Base-by-base conservation (phyloP, 768 basidiomycete genomes). In the Candolleomyces eurysporus region DNA sequence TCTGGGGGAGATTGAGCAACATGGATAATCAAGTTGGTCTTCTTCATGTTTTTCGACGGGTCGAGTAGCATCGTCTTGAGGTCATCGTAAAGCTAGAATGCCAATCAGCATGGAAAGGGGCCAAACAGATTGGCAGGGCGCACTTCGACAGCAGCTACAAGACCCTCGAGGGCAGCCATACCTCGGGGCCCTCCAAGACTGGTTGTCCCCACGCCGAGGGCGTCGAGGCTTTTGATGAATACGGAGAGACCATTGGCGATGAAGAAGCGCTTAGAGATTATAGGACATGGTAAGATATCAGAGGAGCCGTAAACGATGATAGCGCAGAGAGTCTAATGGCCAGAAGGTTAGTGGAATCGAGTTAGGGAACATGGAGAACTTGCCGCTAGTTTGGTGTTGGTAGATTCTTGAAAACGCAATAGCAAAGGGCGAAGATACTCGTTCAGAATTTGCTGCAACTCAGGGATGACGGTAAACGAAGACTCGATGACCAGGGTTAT, bases 91-190 rank as follows among this genome's bases (percentile, higher is more conserved):
- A 83, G 64, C 80, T 81, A 60, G 21, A 52, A 17, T 36, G 3
- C 8, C 53, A 48, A 14, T 21, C 16, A 26, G 2, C 19, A 43
- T 5, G 13, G 16, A 31, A 39, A 39, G 16, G 10, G 50, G 48
- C n/a, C 16, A 58, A 32, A 10, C 6, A 16, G 26, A 39, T 39
- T 46, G 21, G 40, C 8, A 13, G 21, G 48, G 66, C 75, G 58
- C 57, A 90, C 89, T 79, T 91, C 89, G 22, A 91, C 72, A 36
- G 84, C 86, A 17, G 89, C 86, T 14, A 88, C 85, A 13, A 90
- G 70, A 8, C 86, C 90, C 61, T 92, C 90, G 7, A 92, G 73
- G 4, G 86, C 85, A 30, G 88, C 86, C 82, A 90, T 80, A 0
- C 89, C 89, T 60, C 67, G 71, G 31, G 70, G 70, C 1, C 78